These are phyloP conservation scores for Colletotrichum phormii DNA, from an alignment of 2,329 filamentous ascomycete species.

Conservation along the genomic window DNA sequence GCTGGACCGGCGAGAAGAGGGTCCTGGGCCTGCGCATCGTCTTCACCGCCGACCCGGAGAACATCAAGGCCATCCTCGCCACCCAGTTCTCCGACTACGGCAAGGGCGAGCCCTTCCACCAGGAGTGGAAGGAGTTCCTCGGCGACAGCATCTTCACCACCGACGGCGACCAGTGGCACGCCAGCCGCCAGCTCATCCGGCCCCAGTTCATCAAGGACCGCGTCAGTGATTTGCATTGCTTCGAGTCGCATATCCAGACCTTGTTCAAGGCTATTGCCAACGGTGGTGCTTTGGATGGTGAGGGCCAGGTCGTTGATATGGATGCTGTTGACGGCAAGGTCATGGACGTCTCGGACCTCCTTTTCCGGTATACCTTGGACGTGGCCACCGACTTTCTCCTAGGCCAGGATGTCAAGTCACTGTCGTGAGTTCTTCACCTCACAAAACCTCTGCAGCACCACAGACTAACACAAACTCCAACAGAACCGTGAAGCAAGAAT, in stretches of 20 bases:
- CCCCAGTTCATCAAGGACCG: conserved; percentile 90
- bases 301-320: conserved; percentile 73
- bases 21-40: conserved; percentile 70
- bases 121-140: conserved; percentile 80
- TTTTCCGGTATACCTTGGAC: conserved; percentile 89
- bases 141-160: conserved; percentile 84
- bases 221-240: conserved; percentile 82
- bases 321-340: conserved; percentile 69
- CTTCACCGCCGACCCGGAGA: conserved; percentile 86
- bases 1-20: conserved; percentile 71
- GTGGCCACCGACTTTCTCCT: conserved; percentile 89
- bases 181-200: conserved; percentile 82
- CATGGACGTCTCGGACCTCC: conserved; percentile 79
- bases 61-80: conserved; percentile 91
- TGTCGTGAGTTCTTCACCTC: conserved; percentile 54
- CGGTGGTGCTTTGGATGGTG: conserved; percentile 66
- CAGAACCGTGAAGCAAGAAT: conserved; percentile 70
- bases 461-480: conserved; percentile 1
- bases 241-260: conserved; percentile 81
- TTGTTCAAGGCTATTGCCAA: conserved; percentile 77
- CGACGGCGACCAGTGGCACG: conserved; percentile 83
- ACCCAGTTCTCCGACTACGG: conserved; percentile 88
- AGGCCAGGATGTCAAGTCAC: conserved; percentile 76
- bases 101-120: conserved; percentile 81
- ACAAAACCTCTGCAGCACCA: not conserved